These are phyloP conservation scores for Delonix regia DNA, from an alignment of 306 rosid genomes.

Conservation along the genomic window DNA sequence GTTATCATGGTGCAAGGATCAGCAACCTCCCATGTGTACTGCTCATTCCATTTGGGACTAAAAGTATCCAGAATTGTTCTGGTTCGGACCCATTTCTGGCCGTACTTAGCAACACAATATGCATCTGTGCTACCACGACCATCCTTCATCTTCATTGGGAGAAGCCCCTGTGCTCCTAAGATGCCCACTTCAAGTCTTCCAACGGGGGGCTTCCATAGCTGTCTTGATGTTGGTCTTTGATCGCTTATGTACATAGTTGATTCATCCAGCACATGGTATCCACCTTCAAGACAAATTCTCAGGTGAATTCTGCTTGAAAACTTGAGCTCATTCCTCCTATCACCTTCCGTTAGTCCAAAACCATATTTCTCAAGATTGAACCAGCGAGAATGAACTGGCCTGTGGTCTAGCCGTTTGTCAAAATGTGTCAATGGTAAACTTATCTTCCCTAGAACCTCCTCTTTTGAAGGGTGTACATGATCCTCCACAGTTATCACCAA, in stretches of 20 bases:
- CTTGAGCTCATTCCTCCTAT: constrained; percentile 72
- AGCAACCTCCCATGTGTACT: constrained; percentile 92
- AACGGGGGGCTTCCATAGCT: constrained; percentile 82
- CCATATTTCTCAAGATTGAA: constrained; percentile 80
- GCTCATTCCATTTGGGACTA: constrained; percentile 91
- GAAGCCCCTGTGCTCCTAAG: constrained; percentile 78
- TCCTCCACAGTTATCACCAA: constrained; percentile 69
- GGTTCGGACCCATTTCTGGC: constrained; percentile 91
- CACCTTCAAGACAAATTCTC: constrained; percentile 90
- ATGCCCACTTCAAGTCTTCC: constrained; percentile 87
- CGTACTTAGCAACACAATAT: constrained; percentile 81
- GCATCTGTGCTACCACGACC: constrained; percentile 80
- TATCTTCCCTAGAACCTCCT: constrained; percentile 75
- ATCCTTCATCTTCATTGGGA: constrained; percentile 86
- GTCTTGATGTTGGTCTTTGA: constrained; percentile 85
- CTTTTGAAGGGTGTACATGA: constrained; percentile 67
- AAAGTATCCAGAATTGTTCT: constrained; percentile 71
- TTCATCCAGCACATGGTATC: constrained; percentile 90
- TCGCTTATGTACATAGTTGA: constrained; percentile 80
- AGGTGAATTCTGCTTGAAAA: constrained; percentile 82
- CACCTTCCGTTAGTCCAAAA: constrained; percentile 71
- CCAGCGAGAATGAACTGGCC: constrained; percentile 82
- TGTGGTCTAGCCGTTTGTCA: constrained; percentile 76
- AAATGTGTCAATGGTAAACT: constrained; percentile 64
- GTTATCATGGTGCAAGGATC: constrained; percentile 91